Percentiles rank a stretch among this genome's conserved stretches.
Conservation (phyloP, 2,329 filamentous ascomycete genomes). For the Neospermospora avenae region DNA sequence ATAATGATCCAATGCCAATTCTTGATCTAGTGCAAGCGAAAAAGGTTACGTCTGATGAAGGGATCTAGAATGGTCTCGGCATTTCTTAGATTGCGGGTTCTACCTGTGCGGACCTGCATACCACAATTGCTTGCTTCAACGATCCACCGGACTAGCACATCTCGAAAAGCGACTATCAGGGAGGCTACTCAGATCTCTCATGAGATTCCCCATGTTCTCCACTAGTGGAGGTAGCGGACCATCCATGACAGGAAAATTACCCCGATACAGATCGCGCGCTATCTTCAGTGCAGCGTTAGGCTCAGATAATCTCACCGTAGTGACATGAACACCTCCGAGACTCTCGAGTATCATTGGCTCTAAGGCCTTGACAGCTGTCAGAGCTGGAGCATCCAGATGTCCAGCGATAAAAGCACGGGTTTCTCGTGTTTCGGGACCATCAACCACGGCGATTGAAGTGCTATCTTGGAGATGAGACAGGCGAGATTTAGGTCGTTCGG, state of each 20-base stretch:
- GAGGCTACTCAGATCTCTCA: slow-evolving; percentile 56
- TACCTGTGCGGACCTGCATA: too few species aligned
- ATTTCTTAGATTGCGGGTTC: too few species aligned
- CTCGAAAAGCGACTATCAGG: slow-evolving; percentile 35
- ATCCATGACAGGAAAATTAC: slow-evolving; percentile 47
- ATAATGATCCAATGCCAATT: too few species aligned
- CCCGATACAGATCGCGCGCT: slow-evolving; percentile 52
- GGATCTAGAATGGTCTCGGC: too few species aligned
- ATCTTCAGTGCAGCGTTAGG: slow-evolving; percentile 43
- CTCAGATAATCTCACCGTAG: not conserved
- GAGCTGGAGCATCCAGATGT: not conserved
- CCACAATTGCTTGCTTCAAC: too few species aligned
- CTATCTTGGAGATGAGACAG: not conserved
- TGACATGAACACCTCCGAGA: not conserved
- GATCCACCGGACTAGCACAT: not conserved
- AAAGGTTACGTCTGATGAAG: too few species aligned
- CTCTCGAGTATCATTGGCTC: not conserved
- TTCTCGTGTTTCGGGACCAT: not conserved
- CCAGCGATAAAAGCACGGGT: not conserved
- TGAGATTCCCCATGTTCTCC: slow-evolving; percentile 63
- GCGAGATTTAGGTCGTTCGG: not conserved
- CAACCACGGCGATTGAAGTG: slow-evolving; percentile 31
- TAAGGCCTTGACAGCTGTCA: not conserved
- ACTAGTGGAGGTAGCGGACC: slow-evolving; percentile 57
- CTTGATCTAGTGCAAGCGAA: too few species aligned